phyloP scores from a whole-genome alignment of 495 filamentous ascomycete species.

The Evansstolkia leycettana region DNA sequence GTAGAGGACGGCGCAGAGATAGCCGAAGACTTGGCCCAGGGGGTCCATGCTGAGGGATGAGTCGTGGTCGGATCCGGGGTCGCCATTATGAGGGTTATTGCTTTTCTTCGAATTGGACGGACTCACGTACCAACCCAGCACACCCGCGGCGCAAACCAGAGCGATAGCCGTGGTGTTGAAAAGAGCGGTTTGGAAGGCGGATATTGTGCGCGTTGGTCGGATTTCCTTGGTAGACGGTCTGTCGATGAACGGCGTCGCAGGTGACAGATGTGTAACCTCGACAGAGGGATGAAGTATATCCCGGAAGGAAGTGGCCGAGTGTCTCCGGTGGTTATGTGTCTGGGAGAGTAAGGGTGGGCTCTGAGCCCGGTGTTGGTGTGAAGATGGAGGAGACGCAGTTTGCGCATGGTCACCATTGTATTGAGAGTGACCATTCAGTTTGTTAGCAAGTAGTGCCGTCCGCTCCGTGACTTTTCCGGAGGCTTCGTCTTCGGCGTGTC shows the following conservation, averaged over 20 bases:
- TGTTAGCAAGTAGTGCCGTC: constrained; percentile 18
- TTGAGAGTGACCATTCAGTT: constrained; percentile 9
- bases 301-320: constrained; percentile 21
- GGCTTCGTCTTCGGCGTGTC: constrained; percentile 4
- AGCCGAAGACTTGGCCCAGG: constrained; percentile 77
- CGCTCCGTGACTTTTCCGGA: constrained; percentile 17
- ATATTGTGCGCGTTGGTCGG: constrained; percentile 16
- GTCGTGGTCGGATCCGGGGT: constrained; percentile 13
- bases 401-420: constrained; percentile 2
- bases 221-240: constrained; percentile 13
- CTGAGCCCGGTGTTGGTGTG: constrained; percentile 2
- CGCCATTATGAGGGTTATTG: constrained; percentile 2
- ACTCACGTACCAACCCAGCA: constrained; percentile 77
- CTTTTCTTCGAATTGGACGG: constrained; percentile 9
- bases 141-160: constrained; percentile 70
- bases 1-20: constrained; percentile 75
- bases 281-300: constrained; percentile 23
- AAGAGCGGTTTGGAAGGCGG: constrained; percentile 45
- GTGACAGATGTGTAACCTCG: constrained; percentile 62
- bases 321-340: constrained; percentile 7
- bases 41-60: constrained; percentile 48
- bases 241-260: constrained; percentile 58
- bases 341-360: too few relatives aligned
- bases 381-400: constrained; percentile 1
- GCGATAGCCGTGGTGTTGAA: constrained; percentile 63